Evolutionary conservation across 805 yeast genomes (phyloP).

Genomic region (Candida xyloterini): DNA sequence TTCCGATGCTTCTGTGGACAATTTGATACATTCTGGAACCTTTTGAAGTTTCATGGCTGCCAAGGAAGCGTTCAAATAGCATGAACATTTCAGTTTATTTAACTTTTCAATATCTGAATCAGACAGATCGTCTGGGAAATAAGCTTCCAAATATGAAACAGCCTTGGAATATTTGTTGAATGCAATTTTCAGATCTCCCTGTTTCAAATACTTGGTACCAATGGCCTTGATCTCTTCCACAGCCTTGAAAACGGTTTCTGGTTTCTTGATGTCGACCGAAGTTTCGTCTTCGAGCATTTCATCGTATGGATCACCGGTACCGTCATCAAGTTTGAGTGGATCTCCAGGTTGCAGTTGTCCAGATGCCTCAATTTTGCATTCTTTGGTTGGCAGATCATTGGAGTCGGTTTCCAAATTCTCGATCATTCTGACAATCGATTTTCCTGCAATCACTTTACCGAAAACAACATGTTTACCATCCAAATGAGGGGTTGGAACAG

Average conservation of each 20-base stretch:
- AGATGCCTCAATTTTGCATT: constrained; percentile 71
- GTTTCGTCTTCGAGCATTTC: constrained; percentile 74
- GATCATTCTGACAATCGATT: constrained; percentile 70
- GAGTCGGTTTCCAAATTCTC: constrained; percentile 67
- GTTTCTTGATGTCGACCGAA: constrained; percentile 52
- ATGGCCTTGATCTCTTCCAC: constrained; percentile 64
- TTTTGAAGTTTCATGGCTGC: constrained; percentile 64
- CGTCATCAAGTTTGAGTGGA: constrained; percentile 55
- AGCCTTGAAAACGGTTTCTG: constrained; percentile 67
- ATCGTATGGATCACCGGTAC: constrained; percentile 82
- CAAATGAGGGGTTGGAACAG: constrained; percentile 89
- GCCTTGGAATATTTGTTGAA: constrained; percentile 73
- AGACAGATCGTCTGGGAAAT: constrained; percentile 65
- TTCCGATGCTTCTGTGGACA: constrained; percentile 66
- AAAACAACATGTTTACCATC: constrained; percentile 96
- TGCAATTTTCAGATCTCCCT: constrained; percentile 55
- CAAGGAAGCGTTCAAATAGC: constrained; percentile 70
- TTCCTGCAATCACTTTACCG: constrained; percentile 84
- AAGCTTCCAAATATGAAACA: constrained; percentile 62
- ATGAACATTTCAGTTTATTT: constrained; percentile 56
- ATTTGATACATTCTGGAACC: constrained; percentile 50
- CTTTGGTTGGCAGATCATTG: constrained; percentile 67
- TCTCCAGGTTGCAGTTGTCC: constrained; percentile 70
- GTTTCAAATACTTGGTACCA: constrained; percentile 75
- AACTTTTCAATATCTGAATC: constrained; percentile 50